phyloP scores from a whole-genome alignment of 345 rosid genomes.

The Aurinia saxatilis region DNA sequence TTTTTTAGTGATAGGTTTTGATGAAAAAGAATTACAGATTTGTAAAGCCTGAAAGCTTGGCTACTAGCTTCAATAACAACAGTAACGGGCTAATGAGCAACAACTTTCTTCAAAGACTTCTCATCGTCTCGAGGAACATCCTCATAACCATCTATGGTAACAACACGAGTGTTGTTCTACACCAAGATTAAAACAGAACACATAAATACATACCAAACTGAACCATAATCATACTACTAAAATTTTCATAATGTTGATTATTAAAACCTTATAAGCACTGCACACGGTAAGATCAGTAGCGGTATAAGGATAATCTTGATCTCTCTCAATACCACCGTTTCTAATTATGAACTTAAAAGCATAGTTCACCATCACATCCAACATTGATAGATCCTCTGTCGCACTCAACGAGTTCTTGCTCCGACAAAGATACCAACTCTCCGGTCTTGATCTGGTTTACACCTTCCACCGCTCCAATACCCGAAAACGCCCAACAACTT shows the following conservation, averaged over 20 bases:
- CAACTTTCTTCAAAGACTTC: constrained; percentile 56
- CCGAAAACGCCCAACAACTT: constrained; percentile 88
- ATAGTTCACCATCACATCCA: constrained; percentile 79
- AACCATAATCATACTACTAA: background rate
- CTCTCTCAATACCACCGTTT: constrained; percentile 69
- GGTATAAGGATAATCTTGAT: constrained; percentile 57
- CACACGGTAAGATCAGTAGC: constrained; percentile 38
- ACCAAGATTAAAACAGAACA: background rate
- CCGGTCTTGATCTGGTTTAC: constrained; percentile 68
- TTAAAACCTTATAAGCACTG: constrained; percentile 31
- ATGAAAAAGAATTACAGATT: background rate
- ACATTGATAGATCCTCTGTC: constrained; percentile 39
- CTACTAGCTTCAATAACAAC: constrained; percentile 35
- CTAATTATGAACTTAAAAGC: constrained; percentile 53
- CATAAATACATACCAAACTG: background rate
- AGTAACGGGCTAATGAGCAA: constrained; percentile 68
- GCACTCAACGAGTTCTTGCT: constrained; percentile 76
- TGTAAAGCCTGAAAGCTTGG: constrained; percentile 23
- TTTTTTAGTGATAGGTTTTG: too few relatives aligned
- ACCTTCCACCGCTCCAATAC: constrained; percentile 81
- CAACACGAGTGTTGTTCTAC: constrained; percentile 65
- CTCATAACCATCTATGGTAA: constrained; percentile 56
- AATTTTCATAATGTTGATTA: too few relatives aligned
- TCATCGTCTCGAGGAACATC: constrained; percentile 65
- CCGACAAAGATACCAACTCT: constrained; percentile 49